phyloP scores from a whole-genome alignment of 2,329 filamentous ascomycete species.

The Fusarium sp. region DNA sequence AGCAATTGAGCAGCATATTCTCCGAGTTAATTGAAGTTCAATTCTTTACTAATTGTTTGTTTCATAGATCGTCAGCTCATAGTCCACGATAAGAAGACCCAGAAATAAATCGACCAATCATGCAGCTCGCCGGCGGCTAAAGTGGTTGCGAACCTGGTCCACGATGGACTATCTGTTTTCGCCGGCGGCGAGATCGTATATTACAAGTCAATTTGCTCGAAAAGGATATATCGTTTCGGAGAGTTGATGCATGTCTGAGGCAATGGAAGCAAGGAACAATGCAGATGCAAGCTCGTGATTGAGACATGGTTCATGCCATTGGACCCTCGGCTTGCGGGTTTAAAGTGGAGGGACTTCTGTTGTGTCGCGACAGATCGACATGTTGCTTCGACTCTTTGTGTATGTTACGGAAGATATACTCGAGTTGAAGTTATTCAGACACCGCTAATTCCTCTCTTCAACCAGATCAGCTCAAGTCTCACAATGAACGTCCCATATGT shows the following conservation, averaged over 20 bases:
- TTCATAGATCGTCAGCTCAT: background rate
- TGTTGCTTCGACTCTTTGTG: background rate
- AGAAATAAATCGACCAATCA: constrained; percentile 21
- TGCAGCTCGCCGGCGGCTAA: constrained; percentile 12
- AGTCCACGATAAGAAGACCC: constrained; percentile 15
- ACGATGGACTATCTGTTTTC: background rate
- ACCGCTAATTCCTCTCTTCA: background rate
- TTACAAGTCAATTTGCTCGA: constrained; percentile 3
- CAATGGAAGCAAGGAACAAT: background rate
- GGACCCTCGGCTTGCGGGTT: background rate
- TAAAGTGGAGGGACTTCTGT: background rate
- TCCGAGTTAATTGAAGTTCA: background rate
- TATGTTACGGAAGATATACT: background rate
- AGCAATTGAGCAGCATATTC: background rate
- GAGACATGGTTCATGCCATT: constrained; percentile 1
- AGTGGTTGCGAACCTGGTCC: background rate
- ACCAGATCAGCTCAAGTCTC: background rate
- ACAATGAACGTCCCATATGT: background rate
- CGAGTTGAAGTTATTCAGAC: background rate
- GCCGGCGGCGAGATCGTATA: constrained; percentile 17
- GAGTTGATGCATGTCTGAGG: background rate
- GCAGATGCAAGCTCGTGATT: background rate
- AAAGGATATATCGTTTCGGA: background rate
- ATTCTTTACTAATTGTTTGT: constrained; percentile 2
- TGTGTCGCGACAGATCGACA: background rate